phyloP scores from a whole-genome alignment of 2,329 filamentous ascomycete species.

The Coleophoma crateriformis region DNA sequence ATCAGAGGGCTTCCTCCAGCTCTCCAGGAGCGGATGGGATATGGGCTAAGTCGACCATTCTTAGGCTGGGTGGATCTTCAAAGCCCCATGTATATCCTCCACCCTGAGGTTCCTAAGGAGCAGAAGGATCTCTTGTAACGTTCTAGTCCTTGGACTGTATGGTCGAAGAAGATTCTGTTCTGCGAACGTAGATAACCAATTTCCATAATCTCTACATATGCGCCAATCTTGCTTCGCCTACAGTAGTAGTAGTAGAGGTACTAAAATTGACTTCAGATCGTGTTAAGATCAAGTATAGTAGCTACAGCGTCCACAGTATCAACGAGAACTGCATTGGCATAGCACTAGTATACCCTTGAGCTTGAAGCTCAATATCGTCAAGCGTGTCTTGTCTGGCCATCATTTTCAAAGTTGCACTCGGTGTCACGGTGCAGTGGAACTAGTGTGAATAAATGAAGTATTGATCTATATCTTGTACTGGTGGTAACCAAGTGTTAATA shows the following conservation, averaged over 20 bases:
- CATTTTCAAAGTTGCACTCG: too few relatives aligned
- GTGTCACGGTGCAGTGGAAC: too few relatives aligned
- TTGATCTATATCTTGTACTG: too few relatives aligned
- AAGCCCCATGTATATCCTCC: conserved; percentile 7
- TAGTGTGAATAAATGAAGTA: too few relatives aligned
- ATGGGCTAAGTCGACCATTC: background rate
- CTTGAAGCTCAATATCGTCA: too few relatives aligned
- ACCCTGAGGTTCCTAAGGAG: background rate
- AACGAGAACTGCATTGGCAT: too few relatives aligned
- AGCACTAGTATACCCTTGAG: too few relatives aligned
- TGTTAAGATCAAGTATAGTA: background rate
- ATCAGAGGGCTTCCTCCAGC: background rate
- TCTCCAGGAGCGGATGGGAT: background rate
- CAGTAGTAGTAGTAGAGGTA: too few relatives aligned
- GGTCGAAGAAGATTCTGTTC: background rate
- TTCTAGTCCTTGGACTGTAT: background rate
- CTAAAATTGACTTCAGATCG: too few relatives aligned
- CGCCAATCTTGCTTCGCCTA: too few relatives aligned
- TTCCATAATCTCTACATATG: background rate
- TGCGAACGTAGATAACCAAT: background rate
- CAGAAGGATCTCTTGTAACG: background rate
- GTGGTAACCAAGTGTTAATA: too few relatives aligned
- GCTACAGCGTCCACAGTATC: background rate
- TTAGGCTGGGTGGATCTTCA: conserved; percentile 12
- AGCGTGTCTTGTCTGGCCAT: too few relatives aligned